A percentile compares a stretch with the other conserved stretches of the same genome.
These are phyloP conservation scores for Pleurotus giganteus DNA, from an alignment of 768 basidiomycete genomes.

Conservation along the genomic window DNA sequence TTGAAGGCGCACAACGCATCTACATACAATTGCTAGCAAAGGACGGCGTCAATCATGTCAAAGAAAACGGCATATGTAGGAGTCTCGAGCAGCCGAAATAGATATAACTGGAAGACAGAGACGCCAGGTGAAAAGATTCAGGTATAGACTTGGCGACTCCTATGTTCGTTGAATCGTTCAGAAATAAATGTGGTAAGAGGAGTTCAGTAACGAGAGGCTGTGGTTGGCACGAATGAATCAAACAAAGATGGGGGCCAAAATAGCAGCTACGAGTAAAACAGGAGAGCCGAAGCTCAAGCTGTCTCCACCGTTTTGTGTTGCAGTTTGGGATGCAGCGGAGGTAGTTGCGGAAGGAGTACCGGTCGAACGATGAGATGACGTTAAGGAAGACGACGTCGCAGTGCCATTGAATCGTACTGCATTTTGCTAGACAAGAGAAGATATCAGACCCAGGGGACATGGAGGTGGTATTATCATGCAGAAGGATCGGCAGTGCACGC, in stretches of 20 bases:
- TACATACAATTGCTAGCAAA: too few species aligned
- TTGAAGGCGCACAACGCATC: too few species aligned
- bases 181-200: neutral
- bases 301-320: neutral
- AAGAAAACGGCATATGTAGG: too few species aligned
- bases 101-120: too few species aligned
- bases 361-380: neutral
- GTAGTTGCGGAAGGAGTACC: slow-evolving; percentile 3
- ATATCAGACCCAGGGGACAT: neutral
- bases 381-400: slow-evolving; percentile 18
- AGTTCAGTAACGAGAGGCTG: too few species aligned
- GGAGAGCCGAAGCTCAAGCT: neutral
- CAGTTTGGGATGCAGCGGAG: neutral
- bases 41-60: too few species aligned
- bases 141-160: too few species aligned
- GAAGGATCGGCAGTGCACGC: slow-evolving; percentile 16
- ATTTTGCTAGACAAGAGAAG: slow-evolving; percentile 42
- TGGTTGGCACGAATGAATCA: neutral
- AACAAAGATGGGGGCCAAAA: neutral
- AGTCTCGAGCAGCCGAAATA: too few species aligned
- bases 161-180: too few species aligned
- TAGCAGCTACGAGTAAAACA: neutral
- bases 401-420: slow-evolving; percentile 58
- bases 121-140: too few species aligned
- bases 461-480: too few species aligned